Base-by-base conservation (phyloP, 306 rosid genomes). In the Sicyos edulis region DNA sequence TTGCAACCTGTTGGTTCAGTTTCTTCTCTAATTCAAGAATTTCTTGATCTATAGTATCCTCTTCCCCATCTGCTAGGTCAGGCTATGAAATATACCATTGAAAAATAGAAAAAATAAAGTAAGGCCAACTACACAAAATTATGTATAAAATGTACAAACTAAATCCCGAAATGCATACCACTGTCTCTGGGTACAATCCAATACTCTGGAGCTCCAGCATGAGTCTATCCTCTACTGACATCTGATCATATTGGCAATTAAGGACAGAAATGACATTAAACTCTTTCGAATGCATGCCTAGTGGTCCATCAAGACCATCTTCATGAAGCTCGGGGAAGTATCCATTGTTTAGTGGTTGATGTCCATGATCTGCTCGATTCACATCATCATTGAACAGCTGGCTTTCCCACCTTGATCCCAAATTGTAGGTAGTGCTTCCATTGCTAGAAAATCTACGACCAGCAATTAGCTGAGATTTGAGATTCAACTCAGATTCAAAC, bases 61-160 rank as follows among this genome's bases (percentile, higher is more conserved):
- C 84, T 19, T 84, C 98, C 80, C 91, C 88, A 67, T 88, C 96
- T 71, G 87, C 79, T 29, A 92, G 92, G 80, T 81, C 87, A 61
- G 98, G 98, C 98, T 92, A 79, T 71, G 49, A 83, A 51, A 83
- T 49, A 83, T 70, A 78, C 70, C 70, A n/a, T 52, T 78, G 69
- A 59, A 56, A 50, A 74, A 77, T 69, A 61, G 26, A 70, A 62
- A 5, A 37, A 68, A 32, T 32, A 32, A 51, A n/a, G 16, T 0
- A 21, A 55, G 72, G 45, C 47, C 29, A 74, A 57, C 57, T 6
- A 45, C 47, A 63, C 16, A 59, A 79, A 64, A 76, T 20, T 10
- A 60, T 40, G 15, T 44, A 15, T 14, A 32, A 65, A 78, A 78
- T 40, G 60, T 13, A 59, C 50, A 51, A 65, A 74, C 71, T 63